Percentiles rank a stretch among this genome's conserved stretches.
phyloP scores from a whole-genome alignment of 2,329 filamentous ascomycete species.

The Bertia moriformis region DNA sequence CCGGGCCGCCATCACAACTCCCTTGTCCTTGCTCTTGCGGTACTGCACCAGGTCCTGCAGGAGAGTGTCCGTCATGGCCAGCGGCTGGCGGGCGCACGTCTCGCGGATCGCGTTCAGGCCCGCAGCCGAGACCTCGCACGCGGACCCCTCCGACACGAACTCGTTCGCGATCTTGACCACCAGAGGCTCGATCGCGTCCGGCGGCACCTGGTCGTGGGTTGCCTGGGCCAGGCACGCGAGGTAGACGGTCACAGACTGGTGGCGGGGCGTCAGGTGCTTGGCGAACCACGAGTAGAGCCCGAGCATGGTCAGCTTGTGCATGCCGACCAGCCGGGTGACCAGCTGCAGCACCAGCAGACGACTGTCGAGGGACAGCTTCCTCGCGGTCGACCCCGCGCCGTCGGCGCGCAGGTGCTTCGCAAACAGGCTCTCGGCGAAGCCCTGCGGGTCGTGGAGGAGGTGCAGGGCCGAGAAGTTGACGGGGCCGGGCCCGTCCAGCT shows the following conservation, averaged over 20 bases:
- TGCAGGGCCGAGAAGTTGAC: conserved; percentile 95
- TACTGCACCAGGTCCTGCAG: conserved; percentile 93
- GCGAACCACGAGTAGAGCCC: conserved; percentile 92
- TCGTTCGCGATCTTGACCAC: conserved; percentile 95
- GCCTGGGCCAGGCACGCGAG: conserved; percentile 84
- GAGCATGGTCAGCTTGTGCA: conserved; percentile 83
- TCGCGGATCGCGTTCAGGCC: conserved; percentile 91
- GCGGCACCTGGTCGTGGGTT: conserved; percentile 79
- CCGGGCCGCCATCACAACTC: conserved; percentile 96
- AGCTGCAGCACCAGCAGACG: conserved; percentile 79
- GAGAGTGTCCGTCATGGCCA: conserved; percentile 94
- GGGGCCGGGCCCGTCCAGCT: too few species aligned
- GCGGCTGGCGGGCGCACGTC: conserved; percentile 76
- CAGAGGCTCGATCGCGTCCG: conserved; percentile 79
- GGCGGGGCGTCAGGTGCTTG: conserved; percentile 76
- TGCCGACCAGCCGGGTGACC: conserved; percentile 75
- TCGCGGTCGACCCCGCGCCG: too few species aligned
- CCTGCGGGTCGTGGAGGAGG: conserved; percentile 83
- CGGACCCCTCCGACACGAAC: conserved; percentile 88
- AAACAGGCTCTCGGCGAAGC: conserved; percentile 81
- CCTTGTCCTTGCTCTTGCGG: conserved; percentile 93
- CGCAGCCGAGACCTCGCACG: conserved; percentile 77
- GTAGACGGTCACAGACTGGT: conserved; percentile 83
- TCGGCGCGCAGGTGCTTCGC: conserved; percentile 78
- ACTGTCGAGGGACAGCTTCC: conserved; percentile 76